Evolutionary conservation across 2,329 filamentous ascomycete species (phyloP), one percentile per base, ranked within the genome.

Genomic region (Penicillium sp.): DNA sequence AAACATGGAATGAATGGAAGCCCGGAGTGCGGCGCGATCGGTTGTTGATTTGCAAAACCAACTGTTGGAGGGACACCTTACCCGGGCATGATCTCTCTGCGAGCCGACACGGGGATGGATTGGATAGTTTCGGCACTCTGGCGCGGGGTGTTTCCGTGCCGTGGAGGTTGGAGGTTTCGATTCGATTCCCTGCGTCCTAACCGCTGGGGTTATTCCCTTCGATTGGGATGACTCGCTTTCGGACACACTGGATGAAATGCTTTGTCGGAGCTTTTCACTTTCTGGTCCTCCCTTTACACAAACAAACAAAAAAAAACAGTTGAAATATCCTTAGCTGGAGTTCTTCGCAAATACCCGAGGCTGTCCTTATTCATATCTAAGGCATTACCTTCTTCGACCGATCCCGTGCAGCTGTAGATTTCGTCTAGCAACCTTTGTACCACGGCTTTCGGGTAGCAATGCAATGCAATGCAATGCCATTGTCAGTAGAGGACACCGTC

Each of bases 271-370:
- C 64, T 62, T 42, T 29, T 27, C 26, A 27, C 6, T 27, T 27
- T 64, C 59, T 56, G 49, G 60, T 60, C 60, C 62, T 60, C 60
- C 62, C 55, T 66, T 70, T 63, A 68, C 55, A 58, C 59, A 69
- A 71, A 65, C 51, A 66, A 69, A 70, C 71, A 71, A 70, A 69
- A 68, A 69, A 71, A 71, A 70, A 70, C 65, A 71, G 67, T 70
- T 69, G 66, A 71, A 69, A 71, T 55, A 62, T 60, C 57, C 55
- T 60, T 63, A 52, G 47, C 54, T 45, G 41, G 37, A 49, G 56
- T 60, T 51, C 54, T 53, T 20, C 46, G 17, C 17, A 45, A 36
- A 37, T 29, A 8, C 8, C 43, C 45, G 50, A 49, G 45, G 41
- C 51, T 26, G n/a, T 42, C 29, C 27, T 29, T 42, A 27, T 42